Evolutionary conservation across 2,329 filamentous ascomycete genomes (phyloP), one percentile per base, ranked within the genome.

Genomic region (Verticillium klebahnii): DNA sequence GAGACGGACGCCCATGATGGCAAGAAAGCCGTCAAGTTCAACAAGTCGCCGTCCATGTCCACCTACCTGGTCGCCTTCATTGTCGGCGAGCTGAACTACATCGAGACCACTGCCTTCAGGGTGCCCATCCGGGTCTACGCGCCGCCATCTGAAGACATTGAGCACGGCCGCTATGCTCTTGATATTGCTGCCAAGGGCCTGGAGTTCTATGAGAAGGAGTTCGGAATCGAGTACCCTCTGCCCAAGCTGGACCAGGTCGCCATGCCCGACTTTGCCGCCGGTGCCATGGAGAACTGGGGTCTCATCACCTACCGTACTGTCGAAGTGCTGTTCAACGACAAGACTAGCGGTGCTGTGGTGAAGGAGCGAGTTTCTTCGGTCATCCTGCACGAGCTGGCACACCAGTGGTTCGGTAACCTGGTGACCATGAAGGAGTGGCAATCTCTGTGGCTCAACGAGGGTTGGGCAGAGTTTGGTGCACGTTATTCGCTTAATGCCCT

Each of bases 351-450:
- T 71, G 93, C 94, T 23, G 89, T 90, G 40, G 92, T 89, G 64
- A 97, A 96, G 80, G 91, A 97, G 79, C 89, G 93, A 45, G 91
- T 98, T 60, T 94, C 94, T 59, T 94, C 97, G 75, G 92, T 95
- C 50, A 94, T 98, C 32, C 93, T 97, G 82, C 94, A 98, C 79
- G 94, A 98, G 75, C 82, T 98, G 72, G 94, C 94, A 50, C 94
- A 98, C 77, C 94, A 97, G 77, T 98, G 94, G 94, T 98, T 98
- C 72, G 94, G 94, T 65, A 97, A 98, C 78, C 80, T 97, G 60
- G 94, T 97, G 32, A 97, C 94, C 60, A 97, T 97, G 93, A 93
- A 97, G 75, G 97, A 96, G 83, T 98, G 94, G 94, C 93, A 97
- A 76, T 94, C 93, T 60, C 80, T 98, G 8, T 98, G 94, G 94